Conservation (phyloP, 345 rosid species). For the Moringa oleifera region DNA sequence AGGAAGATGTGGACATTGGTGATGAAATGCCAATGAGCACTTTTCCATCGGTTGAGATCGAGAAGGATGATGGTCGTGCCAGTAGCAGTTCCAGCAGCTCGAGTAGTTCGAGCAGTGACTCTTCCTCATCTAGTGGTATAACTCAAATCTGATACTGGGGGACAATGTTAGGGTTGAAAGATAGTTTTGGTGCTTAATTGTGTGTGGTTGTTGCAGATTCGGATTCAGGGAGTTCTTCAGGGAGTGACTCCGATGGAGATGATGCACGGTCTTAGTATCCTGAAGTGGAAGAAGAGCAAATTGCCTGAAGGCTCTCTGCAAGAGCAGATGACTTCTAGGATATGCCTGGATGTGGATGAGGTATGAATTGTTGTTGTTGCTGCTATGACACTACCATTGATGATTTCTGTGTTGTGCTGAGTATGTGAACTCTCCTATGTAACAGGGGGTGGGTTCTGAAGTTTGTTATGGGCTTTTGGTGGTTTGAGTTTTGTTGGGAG, state of each 20-base stretch:
- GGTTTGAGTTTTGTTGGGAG: neutral
- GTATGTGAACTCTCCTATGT: neutral
- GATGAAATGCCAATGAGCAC: slow-evolving; percentile 72
- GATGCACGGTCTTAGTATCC: slow-evolving; percentile 23
- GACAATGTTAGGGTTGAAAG: neutral
- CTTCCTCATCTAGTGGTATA: slow-evolving; percentile 69
- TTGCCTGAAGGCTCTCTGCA: slow-evolving; percentile 4
- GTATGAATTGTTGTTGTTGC: slow-evolving; percentile 10
- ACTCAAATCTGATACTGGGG: neutral
- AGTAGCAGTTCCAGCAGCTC: slow-evolving; percentile 41
- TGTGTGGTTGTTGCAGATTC: slow-evolving; percentile 25
- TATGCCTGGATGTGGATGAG: slow-evolving; percentile 8
- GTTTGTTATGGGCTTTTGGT: slow-evolving; percentile 9
- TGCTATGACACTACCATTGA: neutral
- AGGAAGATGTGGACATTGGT: slow-evolving; percentile 89
- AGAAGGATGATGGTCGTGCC: slow-evolving; percentile 50
- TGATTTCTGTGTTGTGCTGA: slow-evolving; percentile 7
- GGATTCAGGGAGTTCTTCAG: slow-evolving; percentile 36
- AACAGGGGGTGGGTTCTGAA: slow-evolving; percentile 15
- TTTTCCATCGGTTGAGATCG: slow-evolving; percentile 84
- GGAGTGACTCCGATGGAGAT: slow-evolving; percentile 33
- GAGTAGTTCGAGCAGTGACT: slow-evolving; percentile 57
- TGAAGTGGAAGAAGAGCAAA: neutral
- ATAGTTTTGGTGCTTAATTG: slow-evolving; percentile 7
- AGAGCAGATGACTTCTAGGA: neutral